Conservation (phyloP, 2,329 filamentous ascomycete genomes). For the Xylariaceae sp. region DNA sequence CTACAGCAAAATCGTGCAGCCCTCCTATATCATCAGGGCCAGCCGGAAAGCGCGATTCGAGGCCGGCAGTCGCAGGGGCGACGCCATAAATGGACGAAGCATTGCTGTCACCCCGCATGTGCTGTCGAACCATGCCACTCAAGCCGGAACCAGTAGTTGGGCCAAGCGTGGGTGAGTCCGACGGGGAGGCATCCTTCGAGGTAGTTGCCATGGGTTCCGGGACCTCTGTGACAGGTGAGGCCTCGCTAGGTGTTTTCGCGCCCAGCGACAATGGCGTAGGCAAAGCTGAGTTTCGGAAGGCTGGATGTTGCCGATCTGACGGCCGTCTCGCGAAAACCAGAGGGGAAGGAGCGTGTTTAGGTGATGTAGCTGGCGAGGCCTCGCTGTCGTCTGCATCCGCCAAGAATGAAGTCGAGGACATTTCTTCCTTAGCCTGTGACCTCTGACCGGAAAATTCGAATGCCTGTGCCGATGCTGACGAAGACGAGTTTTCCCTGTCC, state of each 20-base stretch:
- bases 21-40: slow-evolving; percentile 24
- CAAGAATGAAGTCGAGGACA: slow-evolving; percentile 32
- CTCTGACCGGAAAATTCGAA: too few relatives aligned
- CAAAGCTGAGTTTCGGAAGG: slow-evolving; percentile 38
- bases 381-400: slow-evolving; percentile 36
- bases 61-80: slow-evolving; percentile 29
- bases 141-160: slow-evolving; percentile 53
- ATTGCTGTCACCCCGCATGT: slow-evolving; percentile 74
- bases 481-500: slow-evolving; percentile 39
- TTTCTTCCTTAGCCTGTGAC: slow-evolving; percentile 26
- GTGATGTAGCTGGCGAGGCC: slow-evolving; percentile 17
- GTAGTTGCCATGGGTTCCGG: slow-evolving; percentile 12
- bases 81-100: slow-evolving; percentile 69
- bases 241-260: slow-evolving; percentile 23
- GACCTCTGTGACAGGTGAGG: slow-evolving; percentile 18
- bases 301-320: slow-evolving; percentile 47
- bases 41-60: slow-evolving; percentile 30
- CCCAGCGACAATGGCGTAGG: slow-evolving; percentile 35
- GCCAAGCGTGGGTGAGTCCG: slow-evolving; percentile 75
- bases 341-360: slow-evolving; percentile 20
- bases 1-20: slow-evolving; percentile 25
- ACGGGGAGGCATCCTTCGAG: slow-evolving; percentile 23
- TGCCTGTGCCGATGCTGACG: too few relatives aligned
- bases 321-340: slow-evolving; percentile 38
- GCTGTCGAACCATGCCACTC: slow-evolving; percentile 74